These are phyloP conservation scores for Chalciporus sp. DNA, from an alignment of 1,284 basidiomycete species.

Conservation along the genomic window DNA sequence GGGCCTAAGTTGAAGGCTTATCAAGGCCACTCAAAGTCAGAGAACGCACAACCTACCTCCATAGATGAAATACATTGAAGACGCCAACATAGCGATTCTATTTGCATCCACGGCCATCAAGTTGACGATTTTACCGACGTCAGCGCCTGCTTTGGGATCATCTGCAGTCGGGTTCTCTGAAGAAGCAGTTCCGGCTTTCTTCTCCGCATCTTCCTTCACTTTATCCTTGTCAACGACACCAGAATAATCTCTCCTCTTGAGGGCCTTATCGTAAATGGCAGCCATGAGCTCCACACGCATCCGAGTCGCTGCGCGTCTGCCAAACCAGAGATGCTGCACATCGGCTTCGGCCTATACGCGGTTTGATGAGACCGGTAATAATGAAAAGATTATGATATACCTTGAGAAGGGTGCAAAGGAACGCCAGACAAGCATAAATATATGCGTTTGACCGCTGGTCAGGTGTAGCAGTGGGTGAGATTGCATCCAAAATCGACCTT, in stretches of 20 bases:
- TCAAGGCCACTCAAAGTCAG: not conserved
- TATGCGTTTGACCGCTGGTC: constrained; percentile 57
- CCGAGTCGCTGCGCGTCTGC: constrained; percentile 58
- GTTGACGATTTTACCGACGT: constrained; percentile 78
- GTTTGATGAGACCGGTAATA: not conserved
- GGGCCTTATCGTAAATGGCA: constrained; percentile 87
- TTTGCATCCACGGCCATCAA: constrained; percentile 75
- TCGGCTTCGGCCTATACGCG: constrained; percentile 53
- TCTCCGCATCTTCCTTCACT: constrained; percentile 18
- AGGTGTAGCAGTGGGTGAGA: constrained; percentile 28
- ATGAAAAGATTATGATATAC: constrained; percentile 17
- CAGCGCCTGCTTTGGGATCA: constrained; percentile 68
- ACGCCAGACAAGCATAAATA: constrained; percentile 61
- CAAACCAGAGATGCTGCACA: constrained; percentile 67
- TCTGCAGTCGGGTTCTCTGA: constrained; percentile 36
- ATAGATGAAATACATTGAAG: constrained; percentile 65
- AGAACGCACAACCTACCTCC: constrained; percentile 43
- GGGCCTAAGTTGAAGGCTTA: constrained; percentile 48
- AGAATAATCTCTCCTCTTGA: constrained; percentile 83
- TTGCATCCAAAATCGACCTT: constrained; percentile 41
- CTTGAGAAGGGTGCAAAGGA: constrained; percentile 53
- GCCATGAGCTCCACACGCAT: constrained; percentile 65
- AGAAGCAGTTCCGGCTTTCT: constrained; percentile 17
- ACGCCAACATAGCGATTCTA: constrained; percentile 51
- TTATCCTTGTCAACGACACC: constrained; percentile 68